These are phyloP conservation scores for Antitrichia curtipendula DNA, from an alignment of 225 moss, liverwort and hornwort genomes.

Conservation along the genomic window DNA sequence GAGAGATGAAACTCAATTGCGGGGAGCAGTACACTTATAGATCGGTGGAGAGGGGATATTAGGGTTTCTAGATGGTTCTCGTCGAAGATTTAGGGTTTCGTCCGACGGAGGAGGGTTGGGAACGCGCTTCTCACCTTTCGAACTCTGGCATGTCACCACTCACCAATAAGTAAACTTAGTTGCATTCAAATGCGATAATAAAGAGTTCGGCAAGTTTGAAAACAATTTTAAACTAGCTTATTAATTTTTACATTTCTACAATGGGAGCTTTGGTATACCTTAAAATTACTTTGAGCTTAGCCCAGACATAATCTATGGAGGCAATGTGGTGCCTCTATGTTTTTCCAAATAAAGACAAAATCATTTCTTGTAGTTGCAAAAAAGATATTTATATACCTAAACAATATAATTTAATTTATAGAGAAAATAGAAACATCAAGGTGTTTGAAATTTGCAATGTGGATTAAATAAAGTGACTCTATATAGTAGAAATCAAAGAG, in stretches of 20 bases:
- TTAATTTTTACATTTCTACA: not conserved
- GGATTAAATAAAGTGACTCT: rapidly evolving
- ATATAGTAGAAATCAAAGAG: not conserved
- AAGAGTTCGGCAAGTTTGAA: not conserved
- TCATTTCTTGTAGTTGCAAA: not conserved
- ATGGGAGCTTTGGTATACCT: not conserved
- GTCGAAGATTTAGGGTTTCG: not conserved
- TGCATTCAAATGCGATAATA: not conserved
- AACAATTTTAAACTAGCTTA: not conserved
- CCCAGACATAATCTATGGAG: not conserved
- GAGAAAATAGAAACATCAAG: not conserved
- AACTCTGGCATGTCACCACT: not conserved
- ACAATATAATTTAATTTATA: not conserved
- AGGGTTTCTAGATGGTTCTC: not conserved
- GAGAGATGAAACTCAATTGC: rapidly evolving
- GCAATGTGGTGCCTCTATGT: not conserved
- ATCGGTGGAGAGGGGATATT: not conserved
- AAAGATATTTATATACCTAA: no score
- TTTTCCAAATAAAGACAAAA: not conserved
- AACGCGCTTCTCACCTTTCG: not conserved
- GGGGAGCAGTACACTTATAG: not conserved
- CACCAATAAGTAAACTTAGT: not conserved
- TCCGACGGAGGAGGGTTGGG: not conserved
- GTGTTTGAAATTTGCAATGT: not conserved
- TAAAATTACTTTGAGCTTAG: not conserved